phyloP scores from a whole-genome alignment of 768 basidiomycete species.

The Rhodotorula paludigena region DNA sequence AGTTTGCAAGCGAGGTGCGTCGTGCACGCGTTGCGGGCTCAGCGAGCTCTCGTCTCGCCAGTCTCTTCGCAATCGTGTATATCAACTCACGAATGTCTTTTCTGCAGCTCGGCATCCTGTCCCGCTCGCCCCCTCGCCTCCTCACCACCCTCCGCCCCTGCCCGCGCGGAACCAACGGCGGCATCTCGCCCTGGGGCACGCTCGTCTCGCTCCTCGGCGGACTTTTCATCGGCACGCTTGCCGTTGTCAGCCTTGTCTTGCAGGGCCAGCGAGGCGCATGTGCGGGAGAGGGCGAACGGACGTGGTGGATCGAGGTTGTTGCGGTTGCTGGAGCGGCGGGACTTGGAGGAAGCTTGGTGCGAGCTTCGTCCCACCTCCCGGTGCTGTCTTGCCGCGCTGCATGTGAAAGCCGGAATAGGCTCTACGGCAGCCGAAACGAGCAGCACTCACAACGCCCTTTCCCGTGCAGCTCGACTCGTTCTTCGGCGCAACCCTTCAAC shows the following conservation, averaged over 20 bases:
- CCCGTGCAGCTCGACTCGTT: conserved; percentile 69
- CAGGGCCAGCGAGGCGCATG: conserved; percentile 60
- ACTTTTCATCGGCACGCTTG: conserved; percentile 60
- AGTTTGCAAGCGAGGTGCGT: conserved; percentile 65
- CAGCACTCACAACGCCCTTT: too few species aligned
- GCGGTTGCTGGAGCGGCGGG: conserved; percentile 65
- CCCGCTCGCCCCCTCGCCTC: conserved; percentile 59
- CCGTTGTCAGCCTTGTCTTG: conserved; percentile 56
- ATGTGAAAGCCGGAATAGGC: too few species aligned
- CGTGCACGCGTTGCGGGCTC: neutral
- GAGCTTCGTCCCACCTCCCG: too few species aligned
- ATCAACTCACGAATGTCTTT: neutral
- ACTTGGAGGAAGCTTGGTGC: conserved; percentile 70
- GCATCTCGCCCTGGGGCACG: conserved; percentile 69
- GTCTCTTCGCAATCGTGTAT: too few species aligned
- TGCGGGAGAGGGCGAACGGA: conserved; percentile 42
- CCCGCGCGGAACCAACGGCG: conserved; percentile 89
- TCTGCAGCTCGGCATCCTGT: conserved; percentile 67
- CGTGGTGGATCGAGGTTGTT: conserved; percentile 52
- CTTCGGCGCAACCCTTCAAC: conserved; percentile 79
- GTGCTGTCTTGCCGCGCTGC: too few species aligned
- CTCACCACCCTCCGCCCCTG: conserved; percentile 71
- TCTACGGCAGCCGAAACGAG: too few species aligned
- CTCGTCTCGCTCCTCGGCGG: conserved; percentile 70
- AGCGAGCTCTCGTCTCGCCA: neutral